These are phyloP conservation scores for Cucurbita maxima DNA, from an alignment of 306 rosid genomes.

Conservation along the genomic window DNA sequence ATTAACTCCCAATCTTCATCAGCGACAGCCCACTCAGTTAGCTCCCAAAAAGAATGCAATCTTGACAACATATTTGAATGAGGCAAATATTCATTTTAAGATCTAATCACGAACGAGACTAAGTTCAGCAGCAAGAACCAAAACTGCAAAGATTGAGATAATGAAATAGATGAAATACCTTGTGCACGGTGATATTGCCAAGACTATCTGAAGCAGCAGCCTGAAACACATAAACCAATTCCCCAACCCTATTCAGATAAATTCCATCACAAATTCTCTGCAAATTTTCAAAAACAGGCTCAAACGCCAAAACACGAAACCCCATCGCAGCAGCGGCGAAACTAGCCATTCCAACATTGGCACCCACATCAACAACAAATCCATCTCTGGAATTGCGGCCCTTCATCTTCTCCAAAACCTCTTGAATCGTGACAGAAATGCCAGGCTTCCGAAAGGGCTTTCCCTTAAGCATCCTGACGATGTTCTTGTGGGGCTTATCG, in stretches of 20 bases:
- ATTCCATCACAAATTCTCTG: slow-evolving; percentile 91
- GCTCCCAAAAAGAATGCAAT: neutral
- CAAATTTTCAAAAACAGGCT: slow-evolving; percentile 86
- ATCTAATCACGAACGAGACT: neutral
- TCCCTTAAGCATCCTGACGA: slow-evolving; percentile 61
- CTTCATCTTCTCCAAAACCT: slow-evolving; percentile 43
- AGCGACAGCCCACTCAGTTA: neutral
- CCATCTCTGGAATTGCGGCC: slow-evolving; percentile 36
- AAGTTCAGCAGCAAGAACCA: neutral
- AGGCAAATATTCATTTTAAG: too few relatives aligned
- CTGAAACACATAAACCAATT: slow-evolving; percentile 65
- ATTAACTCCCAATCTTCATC: too few relatives aligned
- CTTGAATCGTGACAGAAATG: slow-evolving; percentile 72
- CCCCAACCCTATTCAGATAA: slow-evolving; percentile 65
- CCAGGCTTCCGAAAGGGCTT: slow-evolving; percentile 74
- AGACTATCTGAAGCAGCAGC: slow-evolving; percentile 73
- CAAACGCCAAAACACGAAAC: slow-evolving; percentile 64
- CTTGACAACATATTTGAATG: neutral
- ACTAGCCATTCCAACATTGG: slow-evolving; percentile 88
- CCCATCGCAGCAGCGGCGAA: slow-evolving; percentile 93
- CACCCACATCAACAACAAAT: slow-evolving; percentile 78
- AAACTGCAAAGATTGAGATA: neutral
- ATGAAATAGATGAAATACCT: slow-evolving; percentile 23
- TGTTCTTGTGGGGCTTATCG: slow-evolving; percentile 89
- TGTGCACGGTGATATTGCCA: slow-evolving; percentile 78